Evolutionary conservation across 805 yeast genomes (phyloP), one percentile per base, ranked within the genome.

Genomic region (Komagataella populi): DNA sequence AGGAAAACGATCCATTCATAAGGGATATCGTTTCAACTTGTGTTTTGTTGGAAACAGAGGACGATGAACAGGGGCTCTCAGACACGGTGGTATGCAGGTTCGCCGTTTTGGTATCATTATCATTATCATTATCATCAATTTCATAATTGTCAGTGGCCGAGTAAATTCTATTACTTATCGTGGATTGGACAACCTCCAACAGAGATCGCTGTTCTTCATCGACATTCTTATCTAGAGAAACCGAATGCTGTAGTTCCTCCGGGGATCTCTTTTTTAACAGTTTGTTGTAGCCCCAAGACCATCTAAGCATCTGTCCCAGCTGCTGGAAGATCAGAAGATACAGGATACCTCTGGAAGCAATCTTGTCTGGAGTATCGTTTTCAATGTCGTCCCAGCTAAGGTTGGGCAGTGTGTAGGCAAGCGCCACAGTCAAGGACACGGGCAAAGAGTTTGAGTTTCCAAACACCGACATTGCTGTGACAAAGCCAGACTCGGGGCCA

Each of bases 401-500:
- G 55, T 81, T 79, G 2, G 93, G 95, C 53, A 85, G 69, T 0
- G 91, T 81, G 61, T 82, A 83, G 1, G 90, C 81, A 55, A 85
- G 70, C 1, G 95, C 83, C 52, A 93, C 70, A 1, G 93, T 85
- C 56, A 93, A 73, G 0, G 96, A 88, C 1, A 91, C 98, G 0
- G 99, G 98, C 52, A 91, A 75, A 8, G 96, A 86, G 70, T 91
- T 91, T 47, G 96, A 87, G 68, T 91, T 93, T 50, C 97, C 98
- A 68, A 91, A 91, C 5, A 90, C 96, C 2, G 93, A 88, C 95
- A 93, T 93, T 2, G 96, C 98, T 20, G 95, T 84, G 49, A 93
- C 96, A 60, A 87, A 91, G 68, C 91, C 90, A 3, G 87, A 63
- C 67, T 93, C 97, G 12, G 86, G 79, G 49, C 70, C 77, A 59